Evolutionary conservation across 140 eudicot species (phyloP).

Genomic region (Oenanthe javanica): DNA sequence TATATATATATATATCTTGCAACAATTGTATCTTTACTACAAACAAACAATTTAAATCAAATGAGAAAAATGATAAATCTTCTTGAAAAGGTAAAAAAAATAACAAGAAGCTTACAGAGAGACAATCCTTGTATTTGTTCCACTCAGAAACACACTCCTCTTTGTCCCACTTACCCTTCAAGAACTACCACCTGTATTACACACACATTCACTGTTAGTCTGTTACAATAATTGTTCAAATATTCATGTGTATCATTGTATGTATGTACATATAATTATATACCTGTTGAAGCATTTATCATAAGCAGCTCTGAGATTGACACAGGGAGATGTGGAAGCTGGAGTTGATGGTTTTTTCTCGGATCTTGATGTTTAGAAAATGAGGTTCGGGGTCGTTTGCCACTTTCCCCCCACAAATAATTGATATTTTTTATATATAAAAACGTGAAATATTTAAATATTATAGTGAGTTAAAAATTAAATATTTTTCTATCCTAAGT

Average conservation of each 20-base stretch:
- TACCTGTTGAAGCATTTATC: slow-evolving; percentile 87
- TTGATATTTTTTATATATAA: too few relatives aligned
- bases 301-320: slow-evolving; percentile 73
- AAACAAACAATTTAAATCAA: too few relatives aligned
- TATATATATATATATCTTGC: too few relatives aligned
- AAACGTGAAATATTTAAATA: too few relatives aligned
- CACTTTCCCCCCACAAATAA: too few relatives aligned
- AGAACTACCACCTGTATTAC: slow-evolving; percentile 68
- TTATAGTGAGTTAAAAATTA: too few relatives aligned
- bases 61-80: too few relatives aligned
- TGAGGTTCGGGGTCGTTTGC: too few relatives aligned
- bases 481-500: too few relatives aligned
- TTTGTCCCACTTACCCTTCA: slow-evolving; percentile 87
- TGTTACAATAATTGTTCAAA: background rate
- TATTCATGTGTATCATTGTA: background rate
- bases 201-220: background rate
- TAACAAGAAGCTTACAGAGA: slow-evolving; percentile 45
- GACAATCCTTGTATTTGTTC: slow-evolving; percentile 76
- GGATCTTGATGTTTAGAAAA: background rate
- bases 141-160: slow-evolving; percentile 84
- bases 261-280: background rate
- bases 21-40: too few relatives aligned
- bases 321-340: slow-evolving; percentile 71
- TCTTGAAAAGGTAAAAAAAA: too few relatives aligned
- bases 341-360: slow-evolving; percentile 39